These are phyloP conservation scores for Solanum infundibuliforme DNA, from an alignment of 257 asterid species.

Conservation along the genomic window DNA sequence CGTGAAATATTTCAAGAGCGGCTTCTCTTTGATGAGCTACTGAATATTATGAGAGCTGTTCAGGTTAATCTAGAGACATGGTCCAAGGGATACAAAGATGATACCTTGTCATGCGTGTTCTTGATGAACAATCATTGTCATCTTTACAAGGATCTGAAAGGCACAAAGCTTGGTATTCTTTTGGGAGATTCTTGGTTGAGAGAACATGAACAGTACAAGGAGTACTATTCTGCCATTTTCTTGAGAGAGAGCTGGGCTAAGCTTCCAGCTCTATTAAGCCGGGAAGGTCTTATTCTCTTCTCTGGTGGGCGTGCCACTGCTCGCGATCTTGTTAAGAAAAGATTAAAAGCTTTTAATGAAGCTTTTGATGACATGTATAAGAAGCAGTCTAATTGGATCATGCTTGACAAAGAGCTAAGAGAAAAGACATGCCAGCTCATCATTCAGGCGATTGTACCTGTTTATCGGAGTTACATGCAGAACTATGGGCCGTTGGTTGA, in stretches of 20 bases:
- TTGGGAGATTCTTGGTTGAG: slow-evolving; percentile 68
- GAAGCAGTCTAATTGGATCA: slow-evolving; percentile 52
- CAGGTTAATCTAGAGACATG: slow-evolving; percentile 67
- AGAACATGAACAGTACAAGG: slow-evolving; percentile 49
- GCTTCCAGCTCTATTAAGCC: slow-evolving; percentile 60
- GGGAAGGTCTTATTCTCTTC: slow-evolving; percentile 79
- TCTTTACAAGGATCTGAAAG: slow-evolving; percentile 52
- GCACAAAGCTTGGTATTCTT: slow-evolving; percentile 54
- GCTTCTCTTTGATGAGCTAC: slow-evolving; percentile 47
- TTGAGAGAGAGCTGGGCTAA: slow-evolving; percentile 85
- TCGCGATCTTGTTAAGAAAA: slow-evolving; percentile 74
- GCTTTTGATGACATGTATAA: slow-evolving; percentile 62
- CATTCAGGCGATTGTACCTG: slow-evolving; percentile 69
- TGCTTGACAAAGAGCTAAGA: slow-evolving; percentile 55
- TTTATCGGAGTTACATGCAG: slow-evolving; percentile 88
- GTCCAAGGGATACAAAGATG: slow-evolving; percentile 63
- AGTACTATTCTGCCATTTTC: slow-evolving; percentile 27
- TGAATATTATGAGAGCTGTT: slow-evolving; percentile 51
- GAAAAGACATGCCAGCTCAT: slow-evolving; percentile 48
- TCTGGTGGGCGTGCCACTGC: slow-evolving; percentile 86
- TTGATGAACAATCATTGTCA: slow-evolving; percentile 87
- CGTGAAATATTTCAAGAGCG: slow-evolving; percentile 62
- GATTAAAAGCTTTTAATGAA: slow-evolving; percentile 61
- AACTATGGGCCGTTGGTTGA: slow-evolving; percentile 88
- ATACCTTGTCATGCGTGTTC: slow-evolving; percentile 37